Evolutionary conservation across 2,329 filamentous ascomycete genomes (phyloP), one percentile per base, ranked within the genome.

Genomic region (Dactylellina leptospora): DNA sequence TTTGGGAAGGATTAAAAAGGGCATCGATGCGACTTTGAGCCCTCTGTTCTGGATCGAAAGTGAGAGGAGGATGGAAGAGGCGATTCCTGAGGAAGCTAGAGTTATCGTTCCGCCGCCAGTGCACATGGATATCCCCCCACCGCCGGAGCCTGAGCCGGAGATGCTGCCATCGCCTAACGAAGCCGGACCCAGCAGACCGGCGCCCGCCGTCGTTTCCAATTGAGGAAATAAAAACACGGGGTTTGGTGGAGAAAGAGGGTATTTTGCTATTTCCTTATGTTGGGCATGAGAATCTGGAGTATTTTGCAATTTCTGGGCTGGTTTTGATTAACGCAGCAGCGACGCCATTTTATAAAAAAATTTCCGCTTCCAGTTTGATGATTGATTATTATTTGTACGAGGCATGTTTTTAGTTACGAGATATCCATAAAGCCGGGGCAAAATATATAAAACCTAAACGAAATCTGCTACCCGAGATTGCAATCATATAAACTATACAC

Each of bases 31-130:
- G 10, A 71, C 64, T 13, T 27, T 71, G 50, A 62, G 28, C 30
- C 64, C 64, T 1, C 16, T 51, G 9, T 71, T 62, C 22, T 71
- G 64, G 64, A 71, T 71, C 4, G 42, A 63, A 16, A 55, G 58
- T 28, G 56, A 56, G 33, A 48, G 64, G 27, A 56, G 48, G 20
- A 71, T 71, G 64, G 58, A 63, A 36, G 64, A 71, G 38, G 64
- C 64, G 11, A 63, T 71, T 51, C 64, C 64, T 1, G 64, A 71
- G 18, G 30, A 38, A 4, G 13, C 53, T 22, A 58, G 66, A 36
- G 44, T 45, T 2, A 11, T 51, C 1, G 23, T 47, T 9, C 36
- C 36, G 9, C 55, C 45, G 36, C 50, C 60, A n/a, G 25, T 64
- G 1, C 60, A 30, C 18, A 18, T 42, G 10, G 51, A 56, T 16